Percentiles rank a stretch among this genome's conserved stretches.
Evolutionary conservation across 495 filamentous ascomycete species (phyloP).

Genomic region (Margaritispora aquatica): DNA sequence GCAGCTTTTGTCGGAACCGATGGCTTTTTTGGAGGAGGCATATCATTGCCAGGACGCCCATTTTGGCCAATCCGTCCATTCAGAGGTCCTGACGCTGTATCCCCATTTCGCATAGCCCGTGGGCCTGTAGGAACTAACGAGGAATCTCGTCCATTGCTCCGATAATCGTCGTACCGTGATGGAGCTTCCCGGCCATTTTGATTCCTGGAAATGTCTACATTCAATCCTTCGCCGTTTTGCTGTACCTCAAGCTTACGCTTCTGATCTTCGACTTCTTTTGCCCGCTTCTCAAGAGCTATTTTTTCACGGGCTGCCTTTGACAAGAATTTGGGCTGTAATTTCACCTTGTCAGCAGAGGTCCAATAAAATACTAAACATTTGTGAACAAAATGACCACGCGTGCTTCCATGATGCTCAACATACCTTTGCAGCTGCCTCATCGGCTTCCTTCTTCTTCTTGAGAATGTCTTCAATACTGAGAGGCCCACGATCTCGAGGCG

Average conservation of each 20-base stretch:
- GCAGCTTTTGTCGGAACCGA: slow-evolving; percentile 34
- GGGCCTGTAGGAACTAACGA: slow-evolving; percentile 67
- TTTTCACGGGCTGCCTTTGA: slow-evolving; percentile 85
- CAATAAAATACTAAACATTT: slow-evolving; percentile 24
- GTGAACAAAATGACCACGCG: slow-evolving; percentile 17
- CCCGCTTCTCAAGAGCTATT: slow-evolving; percentile 75
- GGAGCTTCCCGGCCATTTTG: neutral
- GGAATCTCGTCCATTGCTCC: slow-evolving; percentile 14
- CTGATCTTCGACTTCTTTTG: slow-evolving; percentile 74
- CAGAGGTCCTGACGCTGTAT: slow-evolving; percentile 45
- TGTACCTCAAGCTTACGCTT: slow-evolving; percentile 50
- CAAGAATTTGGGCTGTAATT: slow-evolving; percentile 75
- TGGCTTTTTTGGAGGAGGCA: slow-evolving; percentile 9
- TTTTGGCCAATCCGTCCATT: slow-evolving; percentile 40
- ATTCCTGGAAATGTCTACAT: slow-evolving; percentile 10
- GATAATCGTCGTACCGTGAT: neutral
- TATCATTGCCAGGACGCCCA: neutral
- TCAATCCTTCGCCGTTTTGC: slow-evolving; percentile 18
- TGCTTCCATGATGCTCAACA: slow-evolving; percentile 13
- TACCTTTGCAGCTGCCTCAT: slow-evolving; percentile 72
- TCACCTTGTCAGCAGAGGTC: slow-evolving; percentile 22
- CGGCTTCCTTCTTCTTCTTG: slow-evolving; percentile 70
- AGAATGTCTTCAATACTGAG: slow-evolving; percentile 74
- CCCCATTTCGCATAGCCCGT: slow-evolving; percentile 58
- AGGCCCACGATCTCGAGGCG: slow-evolving; percentile 40